Evolutionary conservation across 768 basidiomycete species (phyloP).

Genomic region (Mycena floridula): DNA sequence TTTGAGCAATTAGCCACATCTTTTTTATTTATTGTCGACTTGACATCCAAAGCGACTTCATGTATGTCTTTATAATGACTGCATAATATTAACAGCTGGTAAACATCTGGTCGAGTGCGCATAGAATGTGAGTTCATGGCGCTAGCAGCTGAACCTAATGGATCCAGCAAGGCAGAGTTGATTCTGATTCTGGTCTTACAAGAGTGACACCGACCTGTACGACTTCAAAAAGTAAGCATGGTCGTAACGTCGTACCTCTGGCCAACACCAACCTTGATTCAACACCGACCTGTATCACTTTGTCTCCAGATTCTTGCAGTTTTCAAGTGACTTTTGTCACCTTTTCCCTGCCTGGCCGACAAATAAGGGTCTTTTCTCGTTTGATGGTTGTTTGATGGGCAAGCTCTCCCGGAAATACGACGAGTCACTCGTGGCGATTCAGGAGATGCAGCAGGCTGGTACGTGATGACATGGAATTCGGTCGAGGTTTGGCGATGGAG

Average conservation of each 20-base stretch:
- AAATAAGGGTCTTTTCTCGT: constrained; percentile 93
- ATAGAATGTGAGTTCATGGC: too few relatives aligned
- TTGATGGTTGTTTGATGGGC: constrained; percentile 74
- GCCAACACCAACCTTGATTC: constrained; percentile 65
- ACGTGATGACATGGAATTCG: constrained; percentile 99
- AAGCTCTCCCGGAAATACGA: constrained; percentile 93
- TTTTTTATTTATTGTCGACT: too few relatives aligned
- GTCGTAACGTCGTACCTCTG: constrained; percentile 1
- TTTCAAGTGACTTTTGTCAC: constrained; percentile 90
- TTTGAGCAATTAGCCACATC: too few relatives aligned
- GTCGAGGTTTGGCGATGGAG: constrained; percentile 87
- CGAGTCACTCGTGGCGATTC: constrained; percentile 85
- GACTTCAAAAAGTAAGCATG: constrained; percentile 86
- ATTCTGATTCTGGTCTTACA: constrained; percentile 91
- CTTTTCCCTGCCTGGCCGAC: constrained; percentile 89
- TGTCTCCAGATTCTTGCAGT: constrained; percentile 87
- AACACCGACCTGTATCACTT: constrained; percentile 83
- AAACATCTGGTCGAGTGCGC: too few relatives aligned
- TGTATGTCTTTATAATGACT: too few relatives aligned
- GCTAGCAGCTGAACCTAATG: too few relatives aligned
- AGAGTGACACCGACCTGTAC: constrained; percentile 88
- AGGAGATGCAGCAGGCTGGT: constrained; percentile 99
- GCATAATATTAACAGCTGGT: too few relatives aligned
- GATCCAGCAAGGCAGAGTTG: too few relatives aligned
- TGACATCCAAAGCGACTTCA: too few relatives aligned